phyloP scores from a whole-genome alignment of 805 yeast genomes.

The Grigorovia jiainica region DNA sequence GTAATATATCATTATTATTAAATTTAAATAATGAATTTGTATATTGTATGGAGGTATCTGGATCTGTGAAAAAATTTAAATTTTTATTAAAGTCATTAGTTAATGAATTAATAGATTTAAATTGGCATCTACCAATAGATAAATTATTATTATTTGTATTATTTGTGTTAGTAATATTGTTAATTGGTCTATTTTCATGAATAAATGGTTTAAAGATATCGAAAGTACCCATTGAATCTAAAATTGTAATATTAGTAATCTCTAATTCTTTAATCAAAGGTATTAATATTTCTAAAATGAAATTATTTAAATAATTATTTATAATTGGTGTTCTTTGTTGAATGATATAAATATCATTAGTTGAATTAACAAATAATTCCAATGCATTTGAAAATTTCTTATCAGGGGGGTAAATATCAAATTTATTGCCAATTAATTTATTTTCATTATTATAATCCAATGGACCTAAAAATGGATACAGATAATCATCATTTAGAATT shows the following conservation, averaged over 20 bases:
- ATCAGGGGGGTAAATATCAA: not conserved
- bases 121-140: slow-evolving; percentile 20
- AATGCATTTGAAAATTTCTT: slow-evolving; percentile 45
- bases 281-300: slow-evolving; percentile 40
- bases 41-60: slow-evolving; percentile 8
- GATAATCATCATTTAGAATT: slow-evolving; percentile 45
- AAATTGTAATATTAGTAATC: slow-evolving; percentile 40
- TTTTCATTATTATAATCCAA: slow-evolving; percentile 34
- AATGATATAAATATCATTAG: slow-evolving; percentile 41
- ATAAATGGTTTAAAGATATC: slow-evolving; percentile 11
- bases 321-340: slow-evolving; percentile 81
- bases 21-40: slow-evolving; percentile 18
- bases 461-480: slow-evolving; percentile 83
- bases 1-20: slow-evolving; percentile 16
- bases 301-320: slow-evolving; percentile 47
- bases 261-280: slow-evolving; percentile 37
- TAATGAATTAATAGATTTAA: slow-evolving; percentile 16
- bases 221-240: slow-evolving; percentile 66
- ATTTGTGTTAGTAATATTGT: not conserved
- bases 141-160: slow-evolving; percentile 3
- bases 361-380: slow-evolving; percentile 48
- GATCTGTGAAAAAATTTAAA: slow-evolving; percentile 16
- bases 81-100: slow-evolving; percentile 14
- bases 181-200: not conserved
- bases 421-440: not conserved